Percentiles rank a stretch among this genome's conserved stretches.
These are phyloP conservation scores for Petunia secreta DNA, from an alignment of 257 asterid genomes.

Conservation along the genomic window DNA sequence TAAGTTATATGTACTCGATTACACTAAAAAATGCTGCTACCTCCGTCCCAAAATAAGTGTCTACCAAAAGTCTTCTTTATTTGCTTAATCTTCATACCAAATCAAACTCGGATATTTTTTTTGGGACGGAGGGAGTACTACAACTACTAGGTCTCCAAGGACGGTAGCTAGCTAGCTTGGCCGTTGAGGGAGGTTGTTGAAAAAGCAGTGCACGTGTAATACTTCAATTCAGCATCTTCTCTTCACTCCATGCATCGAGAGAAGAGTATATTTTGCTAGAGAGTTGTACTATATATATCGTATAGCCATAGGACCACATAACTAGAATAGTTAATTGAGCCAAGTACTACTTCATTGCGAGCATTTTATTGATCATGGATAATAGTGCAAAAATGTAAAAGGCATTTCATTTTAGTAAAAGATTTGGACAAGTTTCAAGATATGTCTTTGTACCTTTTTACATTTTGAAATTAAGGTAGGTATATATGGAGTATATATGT, in stretches of 20 bases:
- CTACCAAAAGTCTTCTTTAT: too few relatives aligned
- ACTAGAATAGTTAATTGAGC: too few relatives aligned
- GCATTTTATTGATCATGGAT: neutral
- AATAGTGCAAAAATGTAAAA: neutral
- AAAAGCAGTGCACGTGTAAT: conserved; percentile 21
- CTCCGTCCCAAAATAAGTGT: too few relatives aligned
- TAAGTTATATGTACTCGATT: too few relatives aligned
- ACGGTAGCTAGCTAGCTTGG: conserved; percentile 18
- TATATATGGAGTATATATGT: neutral
- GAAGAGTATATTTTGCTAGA: neutral
- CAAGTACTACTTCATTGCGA: neutral
- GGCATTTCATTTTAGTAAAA: neutral
- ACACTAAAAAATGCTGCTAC: too few relatives aligned
- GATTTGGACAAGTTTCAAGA: neutral
- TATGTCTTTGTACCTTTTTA: neutral
- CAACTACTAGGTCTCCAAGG: neutral
- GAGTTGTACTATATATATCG: neutral
- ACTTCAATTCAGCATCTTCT: conserved; percentile 3
- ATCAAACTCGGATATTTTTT: too few relatives aligned
- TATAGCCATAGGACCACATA: neutral
- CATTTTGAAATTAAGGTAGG: neutral
- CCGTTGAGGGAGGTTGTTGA: conserved; percentile 18
- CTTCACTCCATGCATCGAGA: neutral
- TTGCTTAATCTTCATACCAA: too few relatives aligned
- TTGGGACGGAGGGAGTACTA: too few relatives aligned